Evolutionary conservation across 129 eudicot species (phyloP).

Genomic region (Heracleum sosnowskyi): DNA sequence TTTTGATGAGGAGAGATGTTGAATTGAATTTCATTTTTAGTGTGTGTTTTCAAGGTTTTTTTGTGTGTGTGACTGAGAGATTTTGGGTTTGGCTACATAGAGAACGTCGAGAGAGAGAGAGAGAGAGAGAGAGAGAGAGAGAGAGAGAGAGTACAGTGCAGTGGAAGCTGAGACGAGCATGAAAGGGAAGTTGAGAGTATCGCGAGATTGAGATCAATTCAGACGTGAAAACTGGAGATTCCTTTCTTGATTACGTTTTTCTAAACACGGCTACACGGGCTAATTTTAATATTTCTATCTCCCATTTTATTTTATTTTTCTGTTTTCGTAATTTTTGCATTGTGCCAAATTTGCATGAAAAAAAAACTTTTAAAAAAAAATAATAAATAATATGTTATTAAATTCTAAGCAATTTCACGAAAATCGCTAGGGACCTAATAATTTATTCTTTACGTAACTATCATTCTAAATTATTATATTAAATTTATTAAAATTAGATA

Average conservation of each 20-base stretch:
- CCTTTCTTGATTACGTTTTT: background rate
- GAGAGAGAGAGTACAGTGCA: background rate
- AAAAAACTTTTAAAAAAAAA: too few relatives aligned
- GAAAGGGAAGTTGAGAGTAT: background rate
- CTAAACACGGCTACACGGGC: background rate
- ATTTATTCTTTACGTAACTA: too few relatives aligned
- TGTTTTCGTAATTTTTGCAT: too few relatives aligned
- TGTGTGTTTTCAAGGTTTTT: background rate
- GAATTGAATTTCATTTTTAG: conserved; percentile 35
- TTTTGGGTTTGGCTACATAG: background rate
- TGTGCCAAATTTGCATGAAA: too few relatives aligned
- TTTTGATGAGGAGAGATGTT: conserved; percentile 32
- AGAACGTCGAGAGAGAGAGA: background rate
- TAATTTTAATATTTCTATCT: too few relatives aligned
- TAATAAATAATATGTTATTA: too few relatives aligned
- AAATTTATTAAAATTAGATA: too few relatives aligned
- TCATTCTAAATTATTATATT: too few relatives aligned
- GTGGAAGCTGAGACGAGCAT: background rate
- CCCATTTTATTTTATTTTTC: too few relatives aligned
- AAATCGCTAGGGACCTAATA: too few relatives aligned
- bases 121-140: background rate
- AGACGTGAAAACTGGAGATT: background rate
- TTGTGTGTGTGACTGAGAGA: background rate
- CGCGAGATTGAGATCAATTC: background rate
- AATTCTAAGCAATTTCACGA: too few relatives aligned